Evolutionary conservation across 805 yeast species (phyloP).

Genomic region (Candida ipomoeae): DNA sequence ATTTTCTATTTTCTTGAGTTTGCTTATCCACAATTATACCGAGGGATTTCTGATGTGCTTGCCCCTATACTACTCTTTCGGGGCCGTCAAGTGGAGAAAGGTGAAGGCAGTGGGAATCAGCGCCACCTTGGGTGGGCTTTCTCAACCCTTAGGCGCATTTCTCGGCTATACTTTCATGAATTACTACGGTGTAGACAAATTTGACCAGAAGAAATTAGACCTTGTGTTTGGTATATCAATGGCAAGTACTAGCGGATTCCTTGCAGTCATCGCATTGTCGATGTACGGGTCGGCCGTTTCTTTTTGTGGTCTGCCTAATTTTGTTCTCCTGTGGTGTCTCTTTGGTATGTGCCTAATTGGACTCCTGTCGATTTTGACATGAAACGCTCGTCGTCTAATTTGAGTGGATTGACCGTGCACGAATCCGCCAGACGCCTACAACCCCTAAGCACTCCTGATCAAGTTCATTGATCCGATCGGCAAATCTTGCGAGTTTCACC

Average conservation of each 20-base stretch:
- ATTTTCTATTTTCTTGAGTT: constrained; percentile 72
- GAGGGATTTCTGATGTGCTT: constrained; percentile 94
- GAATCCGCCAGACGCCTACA: background rate
- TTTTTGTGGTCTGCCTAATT: constrained; percentile 59
- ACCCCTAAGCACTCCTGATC: background rate
- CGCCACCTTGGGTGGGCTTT: constrained; percentile 69
- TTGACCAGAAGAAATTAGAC: constrained; percentile 26
- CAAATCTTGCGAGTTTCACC: background rate
- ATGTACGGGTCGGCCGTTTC: constrained; percentile 82
- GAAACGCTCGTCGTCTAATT: background rate
- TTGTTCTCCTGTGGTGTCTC: constrained; percentile 56
- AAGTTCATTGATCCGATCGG: background rate
- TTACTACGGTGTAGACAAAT: constrained; percentile 25
- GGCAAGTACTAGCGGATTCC: constrained; percentile 77
- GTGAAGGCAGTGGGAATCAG: constrained; percentile 60
- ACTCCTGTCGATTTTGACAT: constrained; percentile 30
- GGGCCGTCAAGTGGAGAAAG: constrained; percentile 34
- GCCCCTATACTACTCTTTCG: constrained; percentile 77
- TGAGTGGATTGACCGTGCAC: background rate
- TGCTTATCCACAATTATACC: constrained; percentile 84
- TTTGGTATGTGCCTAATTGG: constrained; percentile 58
- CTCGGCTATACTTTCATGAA: constrained; percentile 53
- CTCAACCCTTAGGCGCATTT: constrained; percentile 89
- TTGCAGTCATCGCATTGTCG: constrained; percentile 74
- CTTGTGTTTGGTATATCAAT: constrained; percentile 58